Conservation (phyloP, 441 rosid genomes). For the Kokia cookei region DNA sequence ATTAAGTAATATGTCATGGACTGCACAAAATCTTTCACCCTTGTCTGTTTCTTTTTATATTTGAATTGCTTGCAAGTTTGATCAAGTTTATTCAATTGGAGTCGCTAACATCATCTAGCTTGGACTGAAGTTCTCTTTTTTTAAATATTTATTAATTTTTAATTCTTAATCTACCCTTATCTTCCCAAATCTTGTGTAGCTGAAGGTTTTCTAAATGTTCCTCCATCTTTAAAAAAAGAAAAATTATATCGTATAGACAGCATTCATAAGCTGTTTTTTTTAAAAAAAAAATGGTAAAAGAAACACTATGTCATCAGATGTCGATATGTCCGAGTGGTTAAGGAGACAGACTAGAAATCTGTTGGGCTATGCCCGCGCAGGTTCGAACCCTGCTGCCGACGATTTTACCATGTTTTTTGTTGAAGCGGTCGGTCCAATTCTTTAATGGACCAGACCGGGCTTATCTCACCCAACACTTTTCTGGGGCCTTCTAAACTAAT, state of each 20-base stretch:
- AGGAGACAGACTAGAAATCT: constrained; percentile 99
- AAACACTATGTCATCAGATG: not conserved
- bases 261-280: not conserved
- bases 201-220: not conserved
- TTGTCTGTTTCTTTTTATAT: not conserved
- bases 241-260: too few species aligned
- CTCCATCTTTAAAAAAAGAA: too few species aligned
- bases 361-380: constrained; percentile 99
- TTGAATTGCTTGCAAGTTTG: not conserved
- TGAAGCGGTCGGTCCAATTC: not conserved
- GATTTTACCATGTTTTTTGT: not conserved
- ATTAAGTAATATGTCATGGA: not conserved
- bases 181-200: not conserved
- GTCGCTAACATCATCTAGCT: not conserved
- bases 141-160: not conserved
- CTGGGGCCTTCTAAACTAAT: too few species aligned
- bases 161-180: not conserved
- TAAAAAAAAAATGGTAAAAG: not conserved
- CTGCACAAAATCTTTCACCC: not conserved
- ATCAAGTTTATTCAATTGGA: not conserved
- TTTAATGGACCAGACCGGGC: not conserved
- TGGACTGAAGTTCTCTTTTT: not conserved
- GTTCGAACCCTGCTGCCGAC: constrained; percentile 96
- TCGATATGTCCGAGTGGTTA: constrained; percentile 99
- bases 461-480: too few species aligned